A percentile compares a stretch with the other conserved stretches of the same genome.
Conservation (phyloP, 352 stramenopile species). For the Phytophthora constricta region DNA sequence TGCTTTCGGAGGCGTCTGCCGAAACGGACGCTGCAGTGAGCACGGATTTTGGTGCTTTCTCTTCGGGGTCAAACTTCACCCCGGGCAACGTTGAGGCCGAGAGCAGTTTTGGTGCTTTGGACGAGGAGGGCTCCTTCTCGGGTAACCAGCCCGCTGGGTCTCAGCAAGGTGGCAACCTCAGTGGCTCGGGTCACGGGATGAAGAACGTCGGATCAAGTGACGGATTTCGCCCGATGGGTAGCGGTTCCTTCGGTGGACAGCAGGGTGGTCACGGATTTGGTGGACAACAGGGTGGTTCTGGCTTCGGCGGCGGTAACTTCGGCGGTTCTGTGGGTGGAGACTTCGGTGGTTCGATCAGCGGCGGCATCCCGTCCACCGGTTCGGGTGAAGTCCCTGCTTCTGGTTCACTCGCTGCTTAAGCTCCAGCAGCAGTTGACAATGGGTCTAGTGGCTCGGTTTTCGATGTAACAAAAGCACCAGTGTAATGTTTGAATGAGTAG, state of each 20-base stretch:
- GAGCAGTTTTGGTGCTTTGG: conserved; percentile 18
- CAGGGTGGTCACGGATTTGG: background rate
- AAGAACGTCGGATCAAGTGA: conserved; percentile 27
- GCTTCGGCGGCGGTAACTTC: background rate
- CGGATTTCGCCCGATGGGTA: conserved; percentile 9
- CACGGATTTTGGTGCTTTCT: conserved; percentile 20
- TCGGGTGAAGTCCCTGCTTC: conserved; percentile 20
- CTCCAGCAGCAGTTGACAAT: too few species aligned
- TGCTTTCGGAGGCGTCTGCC: conserved; percentile 17
- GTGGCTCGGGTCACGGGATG: conserved; percentile 23
- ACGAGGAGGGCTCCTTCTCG: conserved; percentile 16
- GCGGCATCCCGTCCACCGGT: conserved; percentile 17
- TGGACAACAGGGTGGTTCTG: conserved; percentile 2
- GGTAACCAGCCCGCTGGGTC: background rate
- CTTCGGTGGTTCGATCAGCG: conserved; percentile 4
- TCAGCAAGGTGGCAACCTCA: background rate
- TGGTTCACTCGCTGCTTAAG: conserved; percentile 7
- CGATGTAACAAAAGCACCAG: too few species aligned
- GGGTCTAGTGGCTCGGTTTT: too few species aligned
- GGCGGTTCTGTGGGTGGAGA: too few species aligned
- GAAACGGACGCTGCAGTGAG: conserved; percentile 19
- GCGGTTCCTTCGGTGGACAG: conserved; percentile 23
- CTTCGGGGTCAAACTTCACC: conserved; percentile 19
- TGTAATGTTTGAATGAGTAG: too few species aligned
- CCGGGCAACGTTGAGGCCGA: conserved; percentile 24